A percentile compares a stretch with the other conserved stretches of the same genome.
Evolutionary conservation across 2,329 filamentous ascomycete genomes (phyloP).

Genomic region (Alternaria metachromatica): DNA sequence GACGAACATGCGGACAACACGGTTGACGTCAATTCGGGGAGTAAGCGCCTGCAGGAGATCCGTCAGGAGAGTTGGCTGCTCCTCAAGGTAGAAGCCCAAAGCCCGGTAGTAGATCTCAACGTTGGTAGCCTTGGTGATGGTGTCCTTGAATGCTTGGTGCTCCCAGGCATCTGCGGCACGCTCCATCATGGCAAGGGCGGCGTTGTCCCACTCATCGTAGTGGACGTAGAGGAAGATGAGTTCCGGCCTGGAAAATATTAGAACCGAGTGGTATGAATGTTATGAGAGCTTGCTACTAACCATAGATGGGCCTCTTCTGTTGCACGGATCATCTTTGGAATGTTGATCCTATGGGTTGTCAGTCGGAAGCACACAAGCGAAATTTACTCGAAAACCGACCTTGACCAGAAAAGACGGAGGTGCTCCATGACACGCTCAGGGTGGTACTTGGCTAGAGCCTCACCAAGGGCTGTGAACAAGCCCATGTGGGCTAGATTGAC

Average conservation of each 20-base stretch:
- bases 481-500: slow-evolving; percentile 72
- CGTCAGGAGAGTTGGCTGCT: slow-evolving; percentile 94
- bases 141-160: slow-evolving; percentile 99
- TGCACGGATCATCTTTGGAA: slow-evolving; percentile 93
- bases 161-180: slow-evolving; percentile 97
- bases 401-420: slow-evolving; percentile 90
- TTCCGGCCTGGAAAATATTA: slow-evolving; percentile 67
- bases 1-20: slow-evolving; percentile 98
- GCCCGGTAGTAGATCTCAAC: slow-evolving; percentile 98
- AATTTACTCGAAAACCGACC: background rate
- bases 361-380: background rate
- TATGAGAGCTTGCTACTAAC: background rate
- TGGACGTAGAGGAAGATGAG: slow-evolving; percentile 98
- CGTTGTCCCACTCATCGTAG: slow-evolving; percentile 98
- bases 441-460: slow-evolving; percentile 92
- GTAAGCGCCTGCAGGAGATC: slow-evolving; percentile 92
- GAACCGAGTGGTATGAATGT: background rate
- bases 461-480: slow-evolving; percentile 93
- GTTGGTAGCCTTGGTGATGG: slow-evolving; percentile 95
- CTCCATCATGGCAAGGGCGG: slow-evolving; percentile 96
- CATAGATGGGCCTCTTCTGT: slow-evolving; percentile 95
- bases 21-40: slow-evolving; percentile 95
- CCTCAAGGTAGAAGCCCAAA: slow-evolving; percentile 95
- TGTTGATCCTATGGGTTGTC: slow-evolving; percentile 79
- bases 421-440: slow-evolving; percentile 98